Evolutionary conservation across 148 eudicot genomes (phyloP).

Genomic region (Silene conica): DNA sequence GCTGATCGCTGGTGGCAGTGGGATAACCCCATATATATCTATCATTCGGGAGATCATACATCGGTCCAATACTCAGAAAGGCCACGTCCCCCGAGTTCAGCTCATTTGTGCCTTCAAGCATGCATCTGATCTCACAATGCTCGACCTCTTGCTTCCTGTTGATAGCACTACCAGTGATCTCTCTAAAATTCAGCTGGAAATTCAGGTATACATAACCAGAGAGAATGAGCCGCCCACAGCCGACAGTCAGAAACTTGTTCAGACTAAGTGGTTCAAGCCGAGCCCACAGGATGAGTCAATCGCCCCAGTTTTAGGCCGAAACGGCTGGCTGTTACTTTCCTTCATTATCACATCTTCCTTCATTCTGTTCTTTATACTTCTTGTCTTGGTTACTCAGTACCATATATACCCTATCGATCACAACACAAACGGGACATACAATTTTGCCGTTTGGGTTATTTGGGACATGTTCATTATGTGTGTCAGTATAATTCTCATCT

Average conservation of each 20-base stretch:
- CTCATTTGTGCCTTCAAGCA: constrained; percentile 45
- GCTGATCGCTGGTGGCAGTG: constrained; percentile 51
- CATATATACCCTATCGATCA: constrained; percentile 43
- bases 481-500: constrained; percentile 24
- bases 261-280: constrained; percentile 42
- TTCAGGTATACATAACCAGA: constrained; percentile 43
- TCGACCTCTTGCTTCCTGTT: constrained; percentile 41
- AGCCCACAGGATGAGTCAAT: constrained; percentile 31
- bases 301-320: constrained; percentile 35
- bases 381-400: constrained; percentile 37
- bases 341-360: constrained; percentile 35
- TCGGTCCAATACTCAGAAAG: constrained; percentile 23
- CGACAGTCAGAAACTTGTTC: constrained; percentile 23
- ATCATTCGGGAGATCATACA: constrained; percentile 46
- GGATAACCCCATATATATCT: constrained; percentile 46
- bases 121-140: constrained; percentile 35
- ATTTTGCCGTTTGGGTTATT: constrained; percentile 27
- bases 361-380: constrained; percentile 32
- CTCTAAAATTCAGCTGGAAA: constrained; percentile 32
- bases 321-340: constrained; percentile 39
- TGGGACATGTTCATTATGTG: constrained; percentile 38
- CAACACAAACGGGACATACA: constrained; percentile 28
- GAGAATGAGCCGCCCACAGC: constrained; percentile 27
- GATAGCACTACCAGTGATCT: constrained; percentile 24
- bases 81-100: constrained; percentile 7